phyloP scores from a whole-genome alignment of 169 alveolate species.

The Perkinsus olseni region DNA sequence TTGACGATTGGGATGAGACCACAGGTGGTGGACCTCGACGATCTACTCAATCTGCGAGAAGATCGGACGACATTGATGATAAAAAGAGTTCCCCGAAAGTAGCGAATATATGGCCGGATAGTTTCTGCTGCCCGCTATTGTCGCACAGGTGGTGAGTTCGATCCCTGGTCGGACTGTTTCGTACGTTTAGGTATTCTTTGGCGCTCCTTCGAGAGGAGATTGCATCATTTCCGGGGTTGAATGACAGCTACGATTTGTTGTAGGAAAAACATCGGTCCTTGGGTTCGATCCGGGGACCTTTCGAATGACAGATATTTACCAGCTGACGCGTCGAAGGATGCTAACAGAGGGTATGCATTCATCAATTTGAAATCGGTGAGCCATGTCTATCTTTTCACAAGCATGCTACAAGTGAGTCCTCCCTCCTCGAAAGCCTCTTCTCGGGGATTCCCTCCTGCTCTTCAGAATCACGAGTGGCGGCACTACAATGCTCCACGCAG shows the following conservation, averaged over 20 bases:
- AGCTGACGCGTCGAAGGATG: not conserved
- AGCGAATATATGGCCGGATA: not conserved
- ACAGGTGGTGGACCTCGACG: not conserved
- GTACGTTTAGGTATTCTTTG: not conserved
- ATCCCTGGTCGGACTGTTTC: no score
- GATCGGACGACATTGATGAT: slow-evolving; percentile 1
- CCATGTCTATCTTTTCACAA: not conserved
- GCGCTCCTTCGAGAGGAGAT: not conserved
- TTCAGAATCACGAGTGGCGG: not conserved
- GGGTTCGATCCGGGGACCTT: no score
- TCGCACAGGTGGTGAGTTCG: no score
- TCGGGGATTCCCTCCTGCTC: no score
- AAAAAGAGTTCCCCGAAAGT: not conserved
- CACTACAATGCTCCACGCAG: not conserved
- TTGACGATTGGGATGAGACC: not conserved
- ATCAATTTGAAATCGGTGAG: not conserved
- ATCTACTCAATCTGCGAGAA: not conserved
- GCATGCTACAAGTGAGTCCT: not conserved
- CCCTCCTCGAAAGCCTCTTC: no score
- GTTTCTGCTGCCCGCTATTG: no score
- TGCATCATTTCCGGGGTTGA: not conserved
- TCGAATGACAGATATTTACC: not conserved
- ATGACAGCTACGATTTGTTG: not conserved
- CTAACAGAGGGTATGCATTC: not conserved
- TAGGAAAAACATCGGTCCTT: not conserved